Conservation (phyloP, 179 eudicot species). For the Corrigiola litoralis region DNA sequence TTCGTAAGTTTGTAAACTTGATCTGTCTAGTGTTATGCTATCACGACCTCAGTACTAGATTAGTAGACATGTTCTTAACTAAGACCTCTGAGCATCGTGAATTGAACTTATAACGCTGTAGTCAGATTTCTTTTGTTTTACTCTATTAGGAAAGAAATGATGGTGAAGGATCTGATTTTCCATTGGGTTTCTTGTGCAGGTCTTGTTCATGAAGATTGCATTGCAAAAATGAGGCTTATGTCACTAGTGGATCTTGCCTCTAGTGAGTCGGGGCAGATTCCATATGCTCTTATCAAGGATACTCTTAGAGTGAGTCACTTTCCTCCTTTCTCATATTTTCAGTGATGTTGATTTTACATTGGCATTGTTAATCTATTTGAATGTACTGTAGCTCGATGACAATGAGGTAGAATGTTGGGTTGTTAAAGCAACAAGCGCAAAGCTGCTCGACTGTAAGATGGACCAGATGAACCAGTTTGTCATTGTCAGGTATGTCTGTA, state of each 20-base stretch:
- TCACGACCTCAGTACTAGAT: too few species aligned
- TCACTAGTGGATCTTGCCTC: slow-evolving; percentile 79
- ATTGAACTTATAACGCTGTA: too few species aligned
- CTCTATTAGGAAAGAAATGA: background rate
- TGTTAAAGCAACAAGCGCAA: slow-evolving; percentile 80
- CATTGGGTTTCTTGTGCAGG: slow-evolving; percentile 33
- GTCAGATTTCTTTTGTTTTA: background rate
- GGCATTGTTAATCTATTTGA: background rate
- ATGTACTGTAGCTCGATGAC: slow-evolving; percentile 50
- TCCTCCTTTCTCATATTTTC: background rate
- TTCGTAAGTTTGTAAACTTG: too few species aligned
- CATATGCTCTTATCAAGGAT: slow-evolving; percentile 69
- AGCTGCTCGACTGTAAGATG: slow-evolving; percentile 80
- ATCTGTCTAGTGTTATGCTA: too few species aligned
- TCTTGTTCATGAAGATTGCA: slow-evolving; percentile 87
- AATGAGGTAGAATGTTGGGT: slow-evolving; percentile 89
- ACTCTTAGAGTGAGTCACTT: slow-evolving; percentile 49
- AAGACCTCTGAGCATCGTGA: too few species aligned
- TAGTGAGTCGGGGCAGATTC: slow-evolving; percentile 61
- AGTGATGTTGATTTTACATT: background rate
- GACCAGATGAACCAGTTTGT: slow-evolving; percentile 89
- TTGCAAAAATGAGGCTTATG: slow-evolving; percentile 82
- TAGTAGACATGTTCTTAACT: too few species aligned
- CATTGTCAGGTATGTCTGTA: slow-evolving; percentile 57
- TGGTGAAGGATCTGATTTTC: background rate